A percentile compares a stretch with the other conserved stretches of the same genome.
Evolutionary conservation across 2,329 filamentous ascomycete genomes (phyloP).

Genomic region (Xylariaceae sp.): DNA sequence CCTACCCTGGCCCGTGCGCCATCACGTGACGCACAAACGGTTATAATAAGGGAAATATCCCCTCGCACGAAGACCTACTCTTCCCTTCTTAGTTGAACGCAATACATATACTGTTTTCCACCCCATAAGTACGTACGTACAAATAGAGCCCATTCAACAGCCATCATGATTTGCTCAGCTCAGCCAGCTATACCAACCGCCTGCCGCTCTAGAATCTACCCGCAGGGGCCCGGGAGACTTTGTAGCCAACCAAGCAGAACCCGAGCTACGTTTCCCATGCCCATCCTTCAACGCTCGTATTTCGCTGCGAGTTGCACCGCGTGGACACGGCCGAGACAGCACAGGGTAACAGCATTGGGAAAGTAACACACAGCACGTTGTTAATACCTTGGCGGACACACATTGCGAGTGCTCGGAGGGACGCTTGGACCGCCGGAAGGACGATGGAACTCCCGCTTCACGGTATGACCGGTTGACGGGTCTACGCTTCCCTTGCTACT

Average conservation of each 20-base stretch:
- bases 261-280: not conserved
- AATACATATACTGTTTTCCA: too few relatives aligned
- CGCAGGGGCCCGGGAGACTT: conserved; percentile 1
- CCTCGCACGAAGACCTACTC: too few relatives aligned
- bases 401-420: not conserved
- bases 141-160: too few relatives aligned
- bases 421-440: too few relatives aligned
- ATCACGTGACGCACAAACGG: too few relatives aligned
- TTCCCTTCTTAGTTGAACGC: too few relatives aligned
- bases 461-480: not conserved
- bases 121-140: too few relatives aligned
- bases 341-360: conserved; percentile 1
- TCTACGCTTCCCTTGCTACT: not conserved
- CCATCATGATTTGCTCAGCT: conserved; percentile 6
- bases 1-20: too few relatives aligned
- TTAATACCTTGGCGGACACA: not conserved
- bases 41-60: too few relatives aligned
- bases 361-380: not conserved
- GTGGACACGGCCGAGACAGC: conserved; percentile 2
- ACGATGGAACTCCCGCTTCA: not conserved
- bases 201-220: conserved; percentile 1
- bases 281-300: not conserved
- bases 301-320: not conserved
- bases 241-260: not conserved
- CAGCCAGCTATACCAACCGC: not conserved